Evolutionary conservation across 352 stramenopile genomes (phyloP).

Genomic region (Globisporangium orthogonon): DNA sequence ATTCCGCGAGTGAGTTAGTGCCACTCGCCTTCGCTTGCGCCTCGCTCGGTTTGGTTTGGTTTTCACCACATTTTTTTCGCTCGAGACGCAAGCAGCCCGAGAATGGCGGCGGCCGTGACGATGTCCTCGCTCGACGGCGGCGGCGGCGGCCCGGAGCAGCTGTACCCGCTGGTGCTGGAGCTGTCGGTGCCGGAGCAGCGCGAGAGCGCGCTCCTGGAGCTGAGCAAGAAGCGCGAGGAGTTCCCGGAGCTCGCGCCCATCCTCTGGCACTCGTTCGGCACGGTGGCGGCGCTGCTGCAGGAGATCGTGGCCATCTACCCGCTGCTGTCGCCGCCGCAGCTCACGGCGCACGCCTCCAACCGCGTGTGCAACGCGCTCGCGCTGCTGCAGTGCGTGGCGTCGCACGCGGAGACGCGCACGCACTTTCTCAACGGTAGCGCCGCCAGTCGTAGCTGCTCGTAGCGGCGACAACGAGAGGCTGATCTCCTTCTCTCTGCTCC

Average conservation of each 20-base stretch:
- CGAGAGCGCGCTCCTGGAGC: slow-evolving; percentile 95
- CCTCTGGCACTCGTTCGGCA: slow-evolving; percentile 97
- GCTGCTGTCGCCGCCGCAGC: slow-evolving; percentile 93
- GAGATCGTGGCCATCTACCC: slow-evolving; percentile 99
- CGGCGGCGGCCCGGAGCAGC: slow-evolving; percentile 50
- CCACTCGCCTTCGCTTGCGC: neutral
- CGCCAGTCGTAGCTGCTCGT: neutral
- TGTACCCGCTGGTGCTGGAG: slow-evolving; percentile 91
- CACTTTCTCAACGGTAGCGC: slow-evolving; percentile 93
- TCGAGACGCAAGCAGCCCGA: neutral
- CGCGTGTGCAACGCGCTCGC: slow-evolving; percentile 98
- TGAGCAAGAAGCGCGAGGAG: slow-evolving; percentile 98
- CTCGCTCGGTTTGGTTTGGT: neutral
- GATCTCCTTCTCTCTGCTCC: neutral
- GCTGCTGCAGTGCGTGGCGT: slow-evolving; percentile 97
- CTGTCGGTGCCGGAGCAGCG: slow-evolving; percentile 92
- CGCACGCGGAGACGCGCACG: slow-evolving; percentile 94
- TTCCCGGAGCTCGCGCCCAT: slow-evolving; percentile 97
- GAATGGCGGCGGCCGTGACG: neutral
- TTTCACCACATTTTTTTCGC: neutral
- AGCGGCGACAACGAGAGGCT: neutral
- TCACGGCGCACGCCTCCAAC: slow-evolving; percentile 97
- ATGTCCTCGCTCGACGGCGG: slow-evolving; percentile 5
- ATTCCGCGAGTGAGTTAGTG: no score
- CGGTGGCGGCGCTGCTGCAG: slow-evolving; percentile 95